phyloP scores from a whole-genome alignment of 164 flowering plant species.

The Houttuynia cordata region DNA sequence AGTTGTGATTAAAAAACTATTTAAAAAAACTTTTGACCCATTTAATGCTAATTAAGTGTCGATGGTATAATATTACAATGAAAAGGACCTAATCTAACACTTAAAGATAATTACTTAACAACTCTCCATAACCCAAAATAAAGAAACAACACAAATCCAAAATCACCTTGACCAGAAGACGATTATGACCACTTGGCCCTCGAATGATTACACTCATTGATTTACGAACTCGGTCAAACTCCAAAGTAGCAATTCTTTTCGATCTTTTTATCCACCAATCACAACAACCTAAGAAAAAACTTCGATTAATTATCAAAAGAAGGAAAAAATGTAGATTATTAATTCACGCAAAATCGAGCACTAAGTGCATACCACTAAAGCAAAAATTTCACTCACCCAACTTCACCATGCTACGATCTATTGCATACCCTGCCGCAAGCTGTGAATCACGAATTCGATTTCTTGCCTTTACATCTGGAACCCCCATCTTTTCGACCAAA shows the following conservation, averaged over 20 bases:
- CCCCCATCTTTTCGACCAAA: slow-evolving; percentile 93
- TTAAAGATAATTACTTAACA: too few species aligned
- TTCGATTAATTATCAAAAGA: too few species aligned
- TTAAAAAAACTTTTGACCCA: too few species aligned
- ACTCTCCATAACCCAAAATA: too few species aligned
- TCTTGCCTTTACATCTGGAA: slow-evolving; percentile 65
- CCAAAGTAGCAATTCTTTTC: slow-evolving; percentile 64
- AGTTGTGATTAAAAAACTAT: too few species aligned
- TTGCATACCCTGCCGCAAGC: slow-evolving; percentile 48
- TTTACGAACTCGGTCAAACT: slow-evolving; percentile 76
- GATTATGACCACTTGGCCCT: slow-evolving; percentile 52
- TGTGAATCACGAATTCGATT: slow-evolving; percentile 47
- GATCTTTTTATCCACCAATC: slow-evolving; percentile 74
- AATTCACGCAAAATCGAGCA: too few species aligned
- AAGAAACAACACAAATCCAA: neutral
- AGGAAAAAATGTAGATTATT: too few species aligned
- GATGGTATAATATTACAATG: too few species aligned
- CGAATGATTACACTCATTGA: slow-evolving; percentile 76
- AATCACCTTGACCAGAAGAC: slow-evolving; percentile 84
- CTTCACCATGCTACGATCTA: slow-evolving; percentile 45
- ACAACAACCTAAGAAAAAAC: slow-evolving; percentile 42
- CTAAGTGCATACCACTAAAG: neutral
- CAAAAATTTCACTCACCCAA: slow-evolving; percentile 38
- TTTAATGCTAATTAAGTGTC: too few species aligned
- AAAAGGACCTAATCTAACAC: too few species aligned